phyloP scores from a whole-genome alignment of 2,329 filamentous ascomycete species.

The Elsinoe batatas region DNA sequence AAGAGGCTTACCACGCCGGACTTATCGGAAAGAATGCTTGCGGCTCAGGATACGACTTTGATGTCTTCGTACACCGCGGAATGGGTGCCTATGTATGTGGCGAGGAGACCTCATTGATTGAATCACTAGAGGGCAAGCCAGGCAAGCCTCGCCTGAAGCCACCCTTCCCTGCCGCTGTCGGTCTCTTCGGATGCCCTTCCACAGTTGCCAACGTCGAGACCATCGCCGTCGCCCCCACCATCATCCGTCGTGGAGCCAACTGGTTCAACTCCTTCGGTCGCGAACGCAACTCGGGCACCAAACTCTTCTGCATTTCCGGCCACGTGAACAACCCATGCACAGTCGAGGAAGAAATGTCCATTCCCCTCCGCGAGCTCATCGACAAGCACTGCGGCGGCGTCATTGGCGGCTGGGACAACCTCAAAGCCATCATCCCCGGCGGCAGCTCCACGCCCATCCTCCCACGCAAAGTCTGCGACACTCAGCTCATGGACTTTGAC shows the following conservation, averaged over 20 bases:
- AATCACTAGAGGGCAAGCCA: constrained; percentile 95
- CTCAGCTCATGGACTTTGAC: constrained; percentile 98
- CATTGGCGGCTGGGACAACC: constrained; percentile 93
- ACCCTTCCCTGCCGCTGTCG: constrained; percentile 92
- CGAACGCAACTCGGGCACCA: constrained; percentile 92
- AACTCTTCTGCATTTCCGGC: constrained; percentile 96
- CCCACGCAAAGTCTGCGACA: constrained; percentile 79
- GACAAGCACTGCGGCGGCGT: constrained; percentile 98
- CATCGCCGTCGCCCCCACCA: constrained; percentile 87
- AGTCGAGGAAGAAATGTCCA: constrained; percentile 99
- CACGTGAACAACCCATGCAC: constrained; percentile 98
- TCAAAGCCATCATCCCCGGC: constrained; percentile 88
- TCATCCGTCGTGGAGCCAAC: constrained; percentile 78
- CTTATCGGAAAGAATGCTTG: constrained; percentile 98
- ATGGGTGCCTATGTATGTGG: constrained; percentile 97
- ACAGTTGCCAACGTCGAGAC: constrained; percentile 99
- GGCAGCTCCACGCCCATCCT: constrained; percentile 94
- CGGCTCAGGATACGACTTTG: constrained; percentile 93
- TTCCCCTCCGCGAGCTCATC: constrained; percentile 88
- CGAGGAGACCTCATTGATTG: constrained; percentile 95
- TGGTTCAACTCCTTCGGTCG: constrained; percentile 95
- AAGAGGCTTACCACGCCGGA: constrained; percentile 91
- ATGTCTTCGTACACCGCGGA: constrained; percentile 91
- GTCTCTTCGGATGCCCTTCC: constrained; percentile 94
- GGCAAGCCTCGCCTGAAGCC: constrained; percentile 98